A percentile compares a stretch with the other conserved stretches of the same genome.
Conservation (phyloP, 495 filamentous ascomycete species). For the Podospora sp. region DNA sequence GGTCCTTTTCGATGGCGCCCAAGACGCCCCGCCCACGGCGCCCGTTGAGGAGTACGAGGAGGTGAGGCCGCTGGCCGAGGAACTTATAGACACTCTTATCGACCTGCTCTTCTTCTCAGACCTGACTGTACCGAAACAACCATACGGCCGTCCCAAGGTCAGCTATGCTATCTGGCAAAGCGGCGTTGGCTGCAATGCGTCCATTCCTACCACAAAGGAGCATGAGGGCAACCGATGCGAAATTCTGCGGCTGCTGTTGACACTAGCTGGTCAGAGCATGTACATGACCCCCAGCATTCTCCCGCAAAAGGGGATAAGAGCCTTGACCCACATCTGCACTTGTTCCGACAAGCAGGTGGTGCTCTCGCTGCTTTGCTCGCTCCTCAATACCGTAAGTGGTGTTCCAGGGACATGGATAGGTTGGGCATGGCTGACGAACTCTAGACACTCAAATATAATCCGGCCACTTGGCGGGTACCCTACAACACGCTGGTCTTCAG, state of each 20-base stretch:
- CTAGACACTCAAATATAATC: constrained; percentile 94
- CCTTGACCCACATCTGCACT: constrained; percentile 84
- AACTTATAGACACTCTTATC: constrained; percentile 86
- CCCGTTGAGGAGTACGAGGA: constrained; percentile 71
- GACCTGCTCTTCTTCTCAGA: constrained; percentile 91
- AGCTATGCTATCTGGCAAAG: constrained; percentile 97
- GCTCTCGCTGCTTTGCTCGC: constrained; percentile 83
- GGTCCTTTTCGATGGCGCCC: constrained; percentile 82
- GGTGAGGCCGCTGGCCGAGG: constrained; percentile 86
- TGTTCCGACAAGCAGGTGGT: constrained; percentile 90
- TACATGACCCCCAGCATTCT: constrained; percentile 84
- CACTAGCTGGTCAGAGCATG: constrained; percentile 86
- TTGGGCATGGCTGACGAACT: constrained; percentile 25
- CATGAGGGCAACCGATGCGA: constrained; percentile 91
- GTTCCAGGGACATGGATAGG: not conserved
- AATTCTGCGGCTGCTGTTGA: constrained; percentile 82
- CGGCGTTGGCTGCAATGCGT: constrained; percentile 91
- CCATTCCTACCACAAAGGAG: constrained; percentile 84
- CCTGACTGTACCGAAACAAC: constrained; percentile 73
- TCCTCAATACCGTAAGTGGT: constrained; percentile 86
- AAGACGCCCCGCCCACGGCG: constrained; percentile 55
- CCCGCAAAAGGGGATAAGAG: constrained; percentile 81
- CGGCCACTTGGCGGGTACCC: constrained; percentile 89
- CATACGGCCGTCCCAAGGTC: constrained; percentile 74
- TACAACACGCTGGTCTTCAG: constrained; percentile 94